phyloP scores from a whole-genome alignment of 1,284 basidiomycete species.

The Acaromyces ingoldii region DNA sequence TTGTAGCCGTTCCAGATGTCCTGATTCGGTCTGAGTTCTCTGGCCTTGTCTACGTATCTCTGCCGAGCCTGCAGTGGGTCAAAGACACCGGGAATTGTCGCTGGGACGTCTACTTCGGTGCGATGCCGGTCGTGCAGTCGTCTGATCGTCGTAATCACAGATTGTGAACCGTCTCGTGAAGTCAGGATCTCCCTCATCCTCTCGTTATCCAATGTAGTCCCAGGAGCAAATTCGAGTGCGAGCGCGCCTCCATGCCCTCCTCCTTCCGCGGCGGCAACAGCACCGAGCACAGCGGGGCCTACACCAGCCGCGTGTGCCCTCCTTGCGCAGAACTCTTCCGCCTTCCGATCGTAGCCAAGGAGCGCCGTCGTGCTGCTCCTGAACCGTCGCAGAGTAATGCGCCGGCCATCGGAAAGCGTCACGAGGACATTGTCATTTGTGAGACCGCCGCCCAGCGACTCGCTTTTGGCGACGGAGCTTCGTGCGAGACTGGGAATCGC shows the following conservation, averaged over 20 bases:
- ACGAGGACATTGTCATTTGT: constrained; percentile 3
- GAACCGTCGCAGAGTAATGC: background rate
- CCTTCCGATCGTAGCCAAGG: background rate
- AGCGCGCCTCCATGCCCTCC: constrained; percentile 4
- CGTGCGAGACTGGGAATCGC: too few species aligned
- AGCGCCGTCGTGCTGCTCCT: background rate
- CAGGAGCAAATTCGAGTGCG: background rate
- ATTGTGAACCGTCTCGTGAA: too few species aligned
- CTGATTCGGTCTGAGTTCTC: background rate
- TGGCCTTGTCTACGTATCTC: background rate
- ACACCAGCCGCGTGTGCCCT: background rate
- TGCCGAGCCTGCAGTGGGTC: constrained; percentile 1
- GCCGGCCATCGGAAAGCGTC: background rate
- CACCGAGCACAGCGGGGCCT: background rate
- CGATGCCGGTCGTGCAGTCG: background rate
- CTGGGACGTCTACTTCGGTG: background rate
- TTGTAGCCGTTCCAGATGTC: constrained; percentile 1
- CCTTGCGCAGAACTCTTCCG: background rate
- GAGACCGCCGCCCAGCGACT: constrained; percentile 1
- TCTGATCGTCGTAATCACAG: background rate
- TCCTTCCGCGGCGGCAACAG: background rate
- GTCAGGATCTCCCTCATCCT: background rate
- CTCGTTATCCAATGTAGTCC: background rate
- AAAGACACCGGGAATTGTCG: background rate
- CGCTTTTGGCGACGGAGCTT: too few species aligned